Evolutionary conservation across 257 asterid species (phyloP), one percentile per base, ranked within the genome.

Genomic region (Salvia rosmarinus): DNA sequence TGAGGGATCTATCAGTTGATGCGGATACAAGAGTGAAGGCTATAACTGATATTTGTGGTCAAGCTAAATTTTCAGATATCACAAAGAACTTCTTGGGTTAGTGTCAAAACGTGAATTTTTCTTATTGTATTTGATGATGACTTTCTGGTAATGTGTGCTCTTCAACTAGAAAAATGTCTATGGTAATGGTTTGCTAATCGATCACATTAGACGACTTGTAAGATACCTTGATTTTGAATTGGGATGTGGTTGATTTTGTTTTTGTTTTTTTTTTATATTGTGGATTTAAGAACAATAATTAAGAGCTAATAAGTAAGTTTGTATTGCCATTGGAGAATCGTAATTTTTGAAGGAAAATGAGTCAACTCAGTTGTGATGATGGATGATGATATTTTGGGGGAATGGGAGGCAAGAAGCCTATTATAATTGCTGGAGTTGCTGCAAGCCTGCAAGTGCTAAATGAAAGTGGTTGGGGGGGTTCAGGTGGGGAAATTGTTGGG

Each of bases 81-180:
- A 88, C 92, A 4, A 88, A 47, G 77, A 90, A 90, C 83, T 89
- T 90, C 81, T 82, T 90, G 87, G 75, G 98, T 92, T 77, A 77
- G 78, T 84, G 35, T 51, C 42, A 14, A 68, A 58, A 49, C 40
- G 8, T 66, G 42, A 34, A 32, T 21, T 54, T 52, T 4, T 55
- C 37, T 25, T 20, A 16, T 58, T 50, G 6, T 57, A 13, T 43
- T 64, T 61, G 34, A 39, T 25, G 23, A 46, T 21, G 74, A 58
- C 42, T 52, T 20, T 2, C 40, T 46, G 43, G 20, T 47, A 20
- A n/a, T 64, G 54, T 25, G 52, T 49, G 74, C 49, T 65, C 44
- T 67, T 68, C 55, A 55, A 62, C 71, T 23, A 39, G 68, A 72
- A 40, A 47, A 46, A 17, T 62, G 60, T 21, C 12, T 34, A 13